phyloP scores from a whole-genome alignment of 1,284 basidiomycete genomes.

The Ganoderma multipileum region DNA sequence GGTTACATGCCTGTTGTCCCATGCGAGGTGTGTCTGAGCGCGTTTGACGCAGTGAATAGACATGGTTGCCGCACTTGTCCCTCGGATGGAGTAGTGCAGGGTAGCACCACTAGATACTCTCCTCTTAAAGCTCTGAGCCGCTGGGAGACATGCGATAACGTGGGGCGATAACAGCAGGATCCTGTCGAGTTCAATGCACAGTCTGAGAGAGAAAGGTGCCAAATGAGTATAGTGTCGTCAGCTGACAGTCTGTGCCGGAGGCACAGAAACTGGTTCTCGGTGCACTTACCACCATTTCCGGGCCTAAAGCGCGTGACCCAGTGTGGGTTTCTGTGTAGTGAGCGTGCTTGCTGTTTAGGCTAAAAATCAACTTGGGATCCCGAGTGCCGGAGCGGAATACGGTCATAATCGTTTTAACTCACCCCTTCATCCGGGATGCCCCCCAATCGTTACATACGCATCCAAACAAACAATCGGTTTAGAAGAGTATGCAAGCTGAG shows the following conservation, averaged over 20 bases:
- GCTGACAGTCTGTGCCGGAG: background rate
- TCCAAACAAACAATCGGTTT: too few species aligned
- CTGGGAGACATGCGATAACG: background rate
- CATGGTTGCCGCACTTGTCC: constrained; percentile 37
- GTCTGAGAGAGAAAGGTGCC: background rate
- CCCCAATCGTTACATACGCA: too few species aligned
- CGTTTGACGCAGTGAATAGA: constrained; percentile 62
- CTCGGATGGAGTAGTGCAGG: background rate
- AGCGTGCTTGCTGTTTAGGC: too few species aligned
- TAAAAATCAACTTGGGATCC: too few species aligned
- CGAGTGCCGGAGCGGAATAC: too few species aligned
- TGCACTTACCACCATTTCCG: background rate
- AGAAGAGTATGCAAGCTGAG: too few species aligned
- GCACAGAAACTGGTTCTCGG: background rate
- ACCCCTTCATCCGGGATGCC: too few species aligned
- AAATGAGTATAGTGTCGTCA: background rate
- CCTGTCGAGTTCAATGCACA: background rate
- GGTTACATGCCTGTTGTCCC: constrained; percentile 60
- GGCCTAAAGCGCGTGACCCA: background rate
- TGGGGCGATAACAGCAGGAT: background rate
- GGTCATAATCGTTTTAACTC: background rate
- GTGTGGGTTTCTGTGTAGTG: background rate
- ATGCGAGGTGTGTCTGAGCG: constrained; percentile 56
- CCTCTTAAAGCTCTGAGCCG: too few species aligned
- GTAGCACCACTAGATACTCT: too few species aligned